Evolutionary conservation across 164 flowering plant species (phyloP).

Genomic region (Akebia trifoliata): DNA sequence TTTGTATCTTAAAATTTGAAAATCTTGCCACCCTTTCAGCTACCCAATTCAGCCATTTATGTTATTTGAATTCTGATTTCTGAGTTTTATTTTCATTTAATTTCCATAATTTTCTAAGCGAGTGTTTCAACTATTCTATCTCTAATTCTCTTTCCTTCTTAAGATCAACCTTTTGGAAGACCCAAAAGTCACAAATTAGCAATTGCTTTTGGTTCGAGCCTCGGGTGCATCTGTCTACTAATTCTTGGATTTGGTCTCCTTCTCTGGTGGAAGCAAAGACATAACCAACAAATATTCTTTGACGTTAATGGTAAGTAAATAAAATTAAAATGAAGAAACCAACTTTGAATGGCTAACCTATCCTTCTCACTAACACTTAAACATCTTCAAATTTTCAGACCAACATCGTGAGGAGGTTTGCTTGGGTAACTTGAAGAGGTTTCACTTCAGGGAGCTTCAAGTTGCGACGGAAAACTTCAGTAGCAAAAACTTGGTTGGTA

Average conservation of each 20-base stretch:
- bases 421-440: conserved; percentile 69
- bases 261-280: conserved; percentile 75
- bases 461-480: conserved; percentile 64
- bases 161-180: conserved; percentile 45
- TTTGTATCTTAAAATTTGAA: not conserved
- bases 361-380: not conserved
- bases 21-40: too few species aligned
- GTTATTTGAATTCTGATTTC: not conserved
- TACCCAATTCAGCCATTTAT: too few species aligned
- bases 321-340: not conserved
- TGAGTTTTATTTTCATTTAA: not conserved
- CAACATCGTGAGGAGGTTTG: conserved; percentile 52
- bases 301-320: conserved; percentile 42
- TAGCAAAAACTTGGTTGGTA: conserved; percentile 65
- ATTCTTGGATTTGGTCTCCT: conserved; percentile 62
- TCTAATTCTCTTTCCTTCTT: conserved; percentile 7
- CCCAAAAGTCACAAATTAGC: conserved; percentile 60
- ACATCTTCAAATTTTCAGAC: conserved; percentile 29
- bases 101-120: too few species aligned
- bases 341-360: not conserved
- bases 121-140: too few species aligned
- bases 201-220: conserved; percentile 66
- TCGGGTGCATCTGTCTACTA: conserved; percentile 66
- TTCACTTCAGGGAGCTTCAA: conserved; percentile 68
- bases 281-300: conserved; percentile 75